Evolutionary conservation across 345 rosid genomes (phyloP), one percentile per base, ranked within the genome.

Genomic region (Gossypium anomalum): DNA sequence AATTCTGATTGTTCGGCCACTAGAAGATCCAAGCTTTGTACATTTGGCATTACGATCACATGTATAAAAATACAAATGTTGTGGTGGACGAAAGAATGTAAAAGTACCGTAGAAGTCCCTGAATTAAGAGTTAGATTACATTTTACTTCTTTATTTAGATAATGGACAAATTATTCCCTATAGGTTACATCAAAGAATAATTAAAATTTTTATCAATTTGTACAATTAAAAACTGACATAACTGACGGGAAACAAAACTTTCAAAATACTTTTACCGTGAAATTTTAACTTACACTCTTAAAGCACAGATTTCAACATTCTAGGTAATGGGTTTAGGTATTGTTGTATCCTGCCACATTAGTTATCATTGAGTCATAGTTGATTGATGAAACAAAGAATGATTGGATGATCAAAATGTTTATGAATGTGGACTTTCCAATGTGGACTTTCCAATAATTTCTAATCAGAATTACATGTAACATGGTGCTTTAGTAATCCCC

Each of bases 61-160:
- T 19, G 0, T 34, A 49, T 14, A 19, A n/a, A 56, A 19, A 55
- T 2, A 19, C 4, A 20, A 56, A 53, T 53, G 11, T 20, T 20
- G 60, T 8, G 60, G 14, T 9, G 20, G 9, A 9, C 4, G 12
- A 19, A 56, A 34, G 1, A 34, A 34, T 0, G 5, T 5, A 34
- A 34, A 34, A 4, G 0, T 5, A 6, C 1, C 0, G 3, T 3
- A 29, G 0, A 34, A 0, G 1, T 34, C 1, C 0, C 0, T 4
- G 0, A 3, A 4, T 34, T 34, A 34, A 4, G 38, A 1, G 0
- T 5, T 5, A 34, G 0, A 34, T 34, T 34, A 0, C 41, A 5
- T 34, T 34, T 5, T 4, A 1, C 0, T 5, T 5, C 0, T 34
- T 0, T 0, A 34, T 0, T 5, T 0, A 34, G 0, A 5, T 34